These are phyloP conservation scores for Prunus davidiana DNA, from an alignment of 306 rosid species.

Conservation along the genomic window DNA sequence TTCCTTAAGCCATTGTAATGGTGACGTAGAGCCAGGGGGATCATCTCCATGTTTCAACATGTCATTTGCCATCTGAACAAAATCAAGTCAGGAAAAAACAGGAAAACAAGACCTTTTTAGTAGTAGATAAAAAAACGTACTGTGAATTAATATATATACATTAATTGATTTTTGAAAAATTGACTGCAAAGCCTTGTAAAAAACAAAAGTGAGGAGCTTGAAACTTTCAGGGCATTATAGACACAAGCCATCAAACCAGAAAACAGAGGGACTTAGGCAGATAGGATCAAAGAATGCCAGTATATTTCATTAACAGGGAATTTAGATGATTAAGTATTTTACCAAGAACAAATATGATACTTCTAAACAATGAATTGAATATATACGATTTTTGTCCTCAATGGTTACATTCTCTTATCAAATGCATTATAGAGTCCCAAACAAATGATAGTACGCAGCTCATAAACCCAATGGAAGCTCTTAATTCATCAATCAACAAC, in stretches of 20 bases:
- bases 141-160: background rate
- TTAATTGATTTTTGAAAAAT: background rate
- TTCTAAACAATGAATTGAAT: background rate
- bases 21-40: slow-evolving; percentile 10
- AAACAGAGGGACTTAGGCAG: background rate
- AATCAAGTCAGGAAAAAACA: background rate
- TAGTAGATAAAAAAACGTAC: background rate
- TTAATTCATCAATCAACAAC: background rate
- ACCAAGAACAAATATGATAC: background rate
- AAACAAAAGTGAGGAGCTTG: background rate
- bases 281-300: background rate
- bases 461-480: background rate
- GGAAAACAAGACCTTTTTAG: background rate
- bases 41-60: slow-evolving; percentile 7
- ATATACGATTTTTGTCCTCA: background rate
- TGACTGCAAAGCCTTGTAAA: background rate
- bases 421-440: background rate
- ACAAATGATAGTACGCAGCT: background rate
- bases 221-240: background rate
- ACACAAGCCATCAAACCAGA: background rate
- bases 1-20: slow-evolving; percentile 16
- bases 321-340: background rate
- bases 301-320: background rate
- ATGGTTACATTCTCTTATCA: background rate
- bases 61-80: slow-evolving; percentile 26